Base-by-base conservation (phyloP, 169 alveolate species). In the Toxoplasma gondii region DNA sequence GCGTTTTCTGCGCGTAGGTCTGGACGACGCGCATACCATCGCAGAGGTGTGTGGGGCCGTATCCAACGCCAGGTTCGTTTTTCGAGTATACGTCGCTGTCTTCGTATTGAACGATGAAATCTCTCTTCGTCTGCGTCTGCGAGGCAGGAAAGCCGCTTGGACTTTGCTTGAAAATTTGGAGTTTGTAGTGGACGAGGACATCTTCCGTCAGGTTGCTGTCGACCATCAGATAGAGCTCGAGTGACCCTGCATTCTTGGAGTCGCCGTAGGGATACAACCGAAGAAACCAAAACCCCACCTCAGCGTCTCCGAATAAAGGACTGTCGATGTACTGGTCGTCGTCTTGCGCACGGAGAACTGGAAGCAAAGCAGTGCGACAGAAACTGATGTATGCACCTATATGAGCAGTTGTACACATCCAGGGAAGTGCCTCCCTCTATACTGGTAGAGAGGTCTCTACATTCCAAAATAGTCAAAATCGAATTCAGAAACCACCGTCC, bases 201-300 rank as follows among this genome's bases (percentile, higher is more conserved):
- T 91, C 94, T 22, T 70, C 78, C 2, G 88, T 29, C 17, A 91
- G 38, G 39, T 64, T 24, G 88, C 94, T 74, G n/a, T 91, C 94
- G n/a, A 91, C 34, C 94, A 91, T 91, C 38, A 91, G 84, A 53
- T 91, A 91, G 53, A 91, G 27, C 53, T 91, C 94, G 5, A 91
- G 43, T 1, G 88, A 70, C 10, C 94, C 94, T 34, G 74, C 83
- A 31, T 91, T 91, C 39, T 44, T 69, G 9, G 53, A 19, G 70
- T 91, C 94, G 27, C 94, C 94, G 53, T 82, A 91, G n/a, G 94
- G 94, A 53, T 91, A 91, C 44, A 91, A 12, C 17, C 94, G 94
- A 31, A 91, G 53, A 49, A 91, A 91, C 94, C 94, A 91, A 0
- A 54, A 34, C 0, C 94, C 88, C 38, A 49, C 49, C 1, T 34